Base-by-base conservation (phyloP, 2,329 filamentous ascomycete genomes). In the Atkinsonella texensis region DNA sequence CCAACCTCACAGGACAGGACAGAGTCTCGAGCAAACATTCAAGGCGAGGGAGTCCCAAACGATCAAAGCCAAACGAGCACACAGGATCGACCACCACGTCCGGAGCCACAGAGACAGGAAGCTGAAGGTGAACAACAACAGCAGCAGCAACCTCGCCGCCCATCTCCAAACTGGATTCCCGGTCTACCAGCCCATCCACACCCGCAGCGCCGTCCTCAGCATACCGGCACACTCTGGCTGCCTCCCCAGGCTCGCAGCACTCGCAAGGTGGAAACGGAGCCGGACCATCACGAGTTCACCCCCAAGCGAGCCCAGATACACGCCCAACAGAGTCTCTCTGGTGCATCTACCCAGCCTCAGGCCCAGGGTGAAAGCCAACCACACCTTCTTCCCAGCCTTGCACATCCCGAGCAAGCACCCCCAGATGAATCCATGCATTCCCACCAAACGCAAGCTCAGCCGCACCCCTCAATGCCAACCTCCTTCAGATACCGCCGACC, bases 111-210 rank as follows among this genome's bases (percentile, higher is more conserved):
- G 12, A 15, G 35, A 4, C 35, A 38, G 35, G 11, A 38, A 38
- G 15, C 35, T 7, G 35, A 15, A 5, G 2, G 15, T 18, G 28
- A 31, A 12, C 5, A 48, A n/a, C 45, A 44, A 40, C 51, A 32
- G 12, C 39, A 41, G n/a, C 28, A 20, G 15, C 39, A 39, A 3
- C 46, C 42, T 11, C 49, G 52, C 38, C 52, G 53, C 11, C 45
- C 46, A 33, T 10, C 18, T 13, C 43, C 48, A 8, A 39, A 10
- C 38, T 53, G 50, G 53, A 47, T 52, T 17, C 50, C 55, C 23
- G 52, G 51, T 20, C 53, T 55, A 5, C 53, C 53, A 8, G 47
- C 50, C 8, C 49, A 54, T 15, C 53, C 53, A 17, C 51, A 50
- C 44, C 55, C 55, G 35, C 53, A 48, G 20, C 48, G 48, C 39